Percentiles rank a stretch among this genome's conserved stretches.
Conservation (phyloP, 176 grass and related monocot species). For the sorghum (Sorghum bicolor) region Sorghum_bicolor_NCBIv3 NC_012872.2:71736501-71737000, state of each 20-base stretch:
- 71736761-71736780: conserved; percentile 71
- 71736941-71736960: conserved; percentile 90
- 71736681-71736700: conserved; percentile 68
- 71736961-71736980: conserved; percentile 70
- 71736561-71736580: conserved; percentile 85
- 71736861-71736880: conserved; percentile 90
- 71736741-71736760: conserved; percentile 66
- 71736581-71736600: conserved; percentile 93
- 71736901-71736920: conserved; percentile 90
- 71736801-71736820: conserved; percentile 90
- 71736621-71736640: conserved; percentile 99
- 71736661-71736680: conserved; percentile 77
- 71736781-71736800: conserved; percentile 81
- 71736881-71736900: conserved; percentile 95
- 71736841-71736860: conserved; percentile 90
- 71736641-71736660: conserved; percentile 86
- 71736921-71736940: conserved; percentile 85
- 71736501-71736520: conserved; percentile 84
- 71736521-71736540: conserved; percentile 76
- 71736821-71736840: conserved; percentile 90
- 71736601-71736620: conserved; percentile 84
- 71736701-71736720: conserved; percentile 87
- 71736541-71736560: conserved; percentile 87
- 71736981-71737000: conserved; percentile 86
- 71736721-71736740: conserved; percentile 74